A percentile compares a stretch with the other conserved stretches of the same genome.
Conservation (phyloP, 2,329 filamentous ascomycete species). For the Magnaporthales sp. region DNA sequence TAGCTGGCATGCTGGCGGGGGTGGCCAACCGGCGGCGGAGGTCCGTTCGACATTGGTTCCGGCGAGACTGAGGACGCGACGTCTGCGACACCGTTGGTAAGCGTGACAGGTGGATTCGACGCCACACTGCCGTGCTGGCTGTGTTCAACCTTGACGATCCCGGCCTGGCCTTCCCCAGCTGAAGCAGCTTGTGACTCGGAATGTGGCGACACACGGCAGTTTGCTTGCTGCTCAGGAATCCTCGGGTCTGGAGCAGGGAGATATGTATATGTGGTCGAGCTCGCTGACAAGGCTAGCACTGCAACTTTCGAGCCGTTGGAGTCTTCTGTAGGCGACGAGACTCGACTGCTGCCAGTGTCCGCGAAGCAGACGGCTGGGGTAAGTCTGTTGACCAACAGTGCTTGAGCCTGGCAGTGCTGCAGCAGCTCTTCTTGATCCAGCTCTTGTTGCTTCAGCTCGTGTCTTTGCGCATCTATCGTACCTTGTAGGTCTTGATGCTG, state of each 20-base stretch:
- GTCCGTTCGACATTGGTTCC: conserved; percentile 13
- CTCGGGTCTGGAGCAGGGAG: neutral
- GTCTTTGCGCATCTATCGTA: neutral
- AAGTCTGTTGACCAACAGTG: neutral
- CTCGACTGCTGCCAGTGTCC: neutral
- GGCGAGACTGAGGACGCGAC: conserved; percentile 8
- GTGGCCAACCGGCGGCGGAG: conserved; percentile 9
- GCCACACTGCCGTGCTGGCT: neutral
- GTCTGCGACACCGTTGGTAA: conserved; percentile 2
- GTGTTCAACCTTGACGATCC: neutral
- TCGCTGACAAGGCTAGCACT: neutral
- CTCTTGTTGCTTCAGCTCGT: conserved; percentile 5
- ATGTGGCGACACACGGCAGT: neutral
- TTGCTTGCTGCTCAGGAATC: neutral
- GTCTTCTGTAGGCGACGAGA: neutral
- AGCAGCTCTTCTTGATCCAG: conserved; percentile 9
- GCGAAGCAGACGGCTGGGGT: neutral
- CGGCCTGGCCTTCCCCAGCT: neutral
- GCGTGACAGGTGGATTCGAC: neutral
- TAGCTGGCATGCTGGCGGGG: conserved; percentile 12
- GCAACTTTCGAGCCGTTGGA: neutral
- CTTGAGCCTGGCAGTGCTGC: conserved; percentile 6
- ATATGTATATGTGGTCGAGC: conserved; percentile 2
- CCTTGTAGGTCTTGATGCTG: conserved; percentile 4
- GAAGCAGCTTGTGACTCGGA: neutral